Base-by-base conservation (phyloP, 345 rosid species). In the Fremontodendron californicum region DNA sequence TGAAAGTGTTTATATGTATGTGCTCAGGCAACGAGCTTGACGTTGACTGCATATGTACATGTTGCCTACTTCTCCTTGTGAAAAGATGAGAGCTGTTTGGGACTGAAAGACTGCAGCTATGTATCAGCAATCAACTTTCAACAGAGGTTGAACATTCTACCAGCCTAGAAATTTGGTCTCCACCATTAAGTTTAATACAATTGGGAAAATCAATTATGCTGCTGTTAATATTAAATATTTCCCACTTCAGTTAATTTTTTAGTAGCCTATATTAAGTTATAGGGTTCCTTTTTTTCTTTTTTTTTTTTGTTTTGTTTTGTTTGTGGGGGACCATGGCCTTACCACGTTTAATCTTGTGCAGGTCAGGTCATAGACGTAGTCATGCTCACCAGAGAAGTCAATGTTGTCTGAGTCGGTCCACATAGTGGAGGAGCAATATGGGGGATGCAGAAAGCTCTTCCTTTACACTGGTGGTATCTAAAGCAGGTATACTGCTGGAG, bases 291-390 rank as follows among this genome's bases (percentile, higher is more conserved):
- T n/a, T n/a, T n/a, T n/a, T n/a, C n/a, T n/a, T n/a, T n/a, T n/a
- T n/a, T n/a, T n/a, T n/a, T n/a, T n/a, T 49, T 4, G 4, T 33
- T 33, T 33, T 6, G 12, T 23, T 25, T 25, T 58, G 2, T 39
- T 10, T 39, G 12, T 31, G 2, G 23, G 33, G 21, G 31, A 0
- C 0, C 19, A 33, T 67, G 72, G 3, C 18, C 69, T 62, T 35
- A 35, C 12, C 46, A 8, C 6, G 13, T 78, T 43, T 9, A 45
- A 45, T 19, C 0, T 57, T 63, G 33, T 78, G 83, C 98, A 94
- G 98, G n/a, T n/a, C n/a, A n/a, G n/a, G n/a, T n/a, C 96, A 92
- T 78, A 67, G 87, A 83, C 82, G 68, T 85, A 87, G 89, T 89
- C 86, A 81, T 85, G 82, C 87, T 90, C 91, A 84, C 88, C 88